A percentile compares a stretch with the other conserved stretches of the same genome.
These are phyloP conservation scores for Smittium culicis DNA, from an alignment of 371 early-diverging fungal species.

Conservation along the genomic window DNA sequence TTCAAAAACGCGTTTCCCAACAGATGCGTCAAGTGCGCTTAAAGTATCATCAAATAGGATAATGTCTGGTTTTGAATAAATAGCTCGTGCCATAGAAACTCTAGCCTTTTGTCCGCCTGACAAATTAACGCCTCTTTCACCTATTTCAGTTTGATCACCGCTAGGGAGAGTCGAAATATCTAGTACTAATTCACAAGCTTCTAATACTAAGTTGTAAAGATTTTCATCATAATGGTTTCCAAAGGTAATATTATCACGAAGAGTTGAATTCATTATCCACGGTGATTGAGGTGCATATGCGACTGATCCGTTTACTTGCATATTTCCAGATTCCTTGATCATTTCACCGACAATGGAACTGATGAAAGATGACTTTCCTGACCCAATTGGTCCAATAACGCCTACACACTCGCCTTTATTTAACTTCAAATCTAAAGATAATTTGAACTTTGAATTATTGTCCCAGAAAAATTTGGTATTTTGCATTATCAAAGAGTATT, in stretches of 20 bases:
- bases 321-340: conserved; percentile 38
- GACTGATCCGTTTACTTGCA: conserved; percentile 36
- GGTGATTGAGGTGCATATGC: conserved; percentile 31
- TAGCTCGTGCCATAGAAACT: conserved; percentile 37
- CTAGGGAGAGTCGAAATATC: conserved; percentile 44
- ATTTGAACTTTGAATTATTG: too few species aligned
- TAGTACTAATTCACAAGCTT: conserved; percentile 33
- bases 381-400: conserved; percentile 82
- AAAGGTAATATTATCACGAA: conserved; percentile 27
- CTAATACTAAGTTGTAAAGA: conserved; percentile 32
- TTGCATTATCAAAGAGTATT: too few species aligned
- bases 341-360: conserved; percentile 84
- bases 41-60: conserved; percentile 52
- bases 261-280: conserved; percentile 34
- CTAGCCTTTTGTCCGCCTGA: conserved; percentile 43
- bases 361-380: conserved; percentile 81
- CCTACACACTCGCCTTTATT: conserved; percentile 41
- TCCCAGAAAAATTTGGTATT: not conserved
- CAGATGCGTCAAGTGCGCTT: conserved; percentile 48
- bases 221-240: conserved; percentile 31
- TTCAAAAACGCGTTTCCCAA: not conserved
- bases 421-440: too few species aligned
- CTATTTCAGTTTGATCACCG: conserved; percentile 43
- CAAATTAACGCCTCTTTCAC: conserved; percentile 40
- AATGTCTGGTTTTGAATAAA: conserved; percentile 44